A percentile compares a stretch with the other conserved stretches of the same genome.
Conservation (phyloP, 331 rosid species). For the Telfairia occidentalis region DNA sequence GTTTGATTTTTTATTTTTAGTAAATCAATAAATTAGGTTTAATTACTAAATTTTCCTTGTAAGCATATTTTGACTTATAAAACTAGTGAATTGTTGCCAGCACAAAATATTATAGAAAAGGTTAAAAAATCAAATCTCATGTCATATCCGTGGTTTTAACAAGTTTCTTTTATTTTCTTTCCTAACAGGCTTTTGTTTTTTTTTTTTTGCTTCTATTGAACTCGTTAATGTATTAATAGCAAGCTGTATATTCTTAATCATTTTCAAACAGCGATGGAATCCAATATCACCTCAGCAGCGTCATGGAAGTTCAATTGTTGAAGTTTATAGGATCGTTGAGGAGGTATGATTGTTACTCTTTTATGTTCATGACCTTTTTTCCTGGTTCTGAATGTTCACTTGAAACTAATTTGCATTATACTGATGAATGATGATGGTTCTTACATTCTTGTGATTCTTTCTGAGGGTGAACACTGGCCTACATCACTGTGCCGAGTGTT, state of each 20-base stretch:
- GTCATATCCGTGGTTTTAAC: neutral
- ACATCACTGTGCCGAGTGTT: neutral
- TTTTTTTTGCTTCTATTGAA: neutral
- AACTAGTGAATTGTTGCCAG: neutral
- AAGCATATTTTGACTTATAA: neutral
- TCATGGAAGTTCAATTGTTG: constrained; percentile 88
- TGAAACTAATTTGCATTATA: neutral
- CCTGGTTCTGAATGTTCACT: neutral
- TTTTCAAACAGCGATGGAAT: constrained; percentile 62
- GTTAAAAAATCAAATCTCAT: neutral
- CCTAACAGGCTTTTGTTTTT: neutral
- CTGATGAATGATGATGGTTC: neutral
- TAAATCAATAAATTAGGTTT: neutral
- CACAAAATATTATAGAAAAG: neutral
- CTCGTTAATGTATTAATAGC: neutral
- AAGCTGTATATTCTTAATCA: constrained; percentile 11
- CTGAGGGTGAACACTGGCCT: neutral
- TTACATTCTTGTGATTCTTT: neutral
- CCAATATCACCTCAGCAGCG: constrained; percentile 94
- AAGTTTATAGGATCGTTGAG: constrained; percentile 93
- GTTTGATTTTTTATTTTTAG: too few species aligned
- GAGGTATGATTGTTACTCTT: constrained; percentile 45
- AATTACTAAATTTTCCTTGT: neutral
- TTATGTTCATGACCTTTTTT: neutral
- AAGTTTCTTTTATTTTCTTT: neutral